phyloP scores from a whole-genome alignment of 106 monocot genomes.

The Dendrobium catenatum region DNA sequence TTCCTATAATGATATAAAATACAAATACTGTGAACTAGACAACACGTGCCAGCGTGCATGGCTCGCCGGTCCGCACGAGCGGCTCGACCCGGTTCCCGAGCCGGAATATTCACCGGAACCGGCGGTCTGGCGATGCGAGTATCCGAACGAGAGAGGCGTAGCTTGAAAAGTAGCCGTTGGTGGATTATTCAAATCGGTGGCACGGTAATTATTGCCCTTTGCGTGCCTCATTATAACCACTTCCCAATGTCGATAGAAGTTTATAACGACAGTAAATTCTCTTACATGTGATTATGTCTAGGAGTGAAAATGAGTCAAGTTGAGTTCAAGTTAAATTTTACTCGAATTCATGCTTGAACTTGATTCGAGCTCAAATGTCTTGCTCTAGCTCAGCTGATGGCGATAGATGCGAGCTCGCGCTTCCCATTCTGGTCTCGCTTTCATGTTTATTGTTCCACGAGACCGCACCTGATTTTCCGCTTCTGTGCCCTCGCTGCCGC shows the following conservation, averaged over 20 bases:
- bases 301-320: too few species aligned
- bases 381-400: too few species aligned
- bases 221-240: not conserved
- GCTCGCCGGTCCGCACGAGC: slow-evolving; percentile 21
- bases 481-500: too few species aligned
- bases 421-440: too few species aligned
- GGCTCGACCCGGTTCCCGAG: slow-evolving; percentile 21
- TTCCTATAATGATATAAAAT: not conserved
- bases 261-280: not conserved
- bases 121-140: not conserved
- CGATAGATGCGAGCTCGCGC: too few species aligned
- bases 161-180: not conserved
- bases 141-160: too few species aligned
- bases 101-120: not conserved
- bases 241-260: not conserved
- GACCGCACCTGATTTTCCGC: too few species aligned
- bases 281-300: not conserved
- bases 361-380: too few species aligned
- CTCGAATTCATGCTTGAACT: too few species aligned
- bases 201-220: not conserved
- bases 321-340: too few species aligned
- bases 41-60: not conserved
- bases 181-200: not conserved
- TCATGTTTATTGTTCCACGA: too few species aligned
- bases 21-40: not conserved